Evolutionary conservation across 805 yeast genomes (phyloP).

Genomic region (Cyberlindnera euphorbiae): DNA sequence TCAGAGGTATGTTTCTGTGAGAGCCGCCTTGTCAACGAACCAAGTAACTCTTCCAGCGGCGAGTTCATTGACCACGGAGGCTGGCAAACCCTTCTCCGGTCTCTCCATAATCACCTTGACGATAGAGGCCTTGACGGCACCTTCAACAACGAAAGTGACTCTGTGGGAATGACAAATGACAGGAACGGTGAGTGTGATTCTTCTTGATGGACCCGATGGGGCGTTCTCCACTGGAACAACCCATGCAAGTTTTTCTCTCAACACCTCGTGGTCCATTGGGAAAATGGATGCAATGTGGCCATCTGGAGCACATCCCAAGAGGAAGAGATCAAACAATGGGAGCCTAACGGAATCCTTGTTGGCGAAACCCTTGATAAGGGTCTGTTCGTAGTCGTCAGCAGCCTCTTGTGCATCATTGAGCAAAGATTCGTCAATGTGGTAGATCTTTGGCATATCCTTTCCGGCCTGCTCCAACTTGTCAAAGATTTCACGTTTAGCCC

Average conservation of each 20-base stretch:
- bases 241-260: slow-evolving; percentile 92
- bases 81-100: slow-evolving; percentile 94
- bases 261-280: slow-evolving; percentile 78
- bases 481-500: slow-evolving; percentile 74
- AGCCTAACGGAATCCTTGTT: slow-evolving; percentile 93
- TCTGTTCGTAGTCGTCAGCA: slow-evolving; percentile 89
- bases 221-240: slow-evolving; percentile 89
- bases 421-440: slow-evolving; percentile 74
- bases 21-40: slow-evolving; percentile 95
- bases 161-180: slow-evolving; percentile 91
- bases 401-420: slow-evolving; percentile 83
- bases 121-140: slow-evolving; percentile 90
- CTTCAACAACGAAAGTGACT: slow-evolving; percentile 94
- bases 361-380: slow-evolving; percentile 84
- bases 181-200: slow-evolving; percentile 89
- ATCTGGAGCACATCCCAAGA: slow-evolving; percentile 97
- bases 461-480: slow-evolving; percentile 47
- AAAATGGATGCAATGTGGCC: slow-evolving; percentile 97
- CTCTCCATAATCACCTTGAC: slow-evolving; percentile 90
- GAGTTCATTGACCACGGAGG: slow-evolving; percentile 87
- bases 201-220: slow-evolving; percentile 79
- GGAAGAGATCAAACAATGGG: slow-evolving; percentile 87
- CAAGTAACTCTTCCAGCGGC: slow-evolving; percentile 97
- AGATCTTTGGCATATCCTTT: slow-evolving; percentile 59
- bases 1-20: slow-evolving; percentile 45